These are phyloP conservation scores for Penicillium corylophilum DNA, from an alignment of 2,329 filamentous ascomycete genomes.

Conservation along the genomic window DNA sequence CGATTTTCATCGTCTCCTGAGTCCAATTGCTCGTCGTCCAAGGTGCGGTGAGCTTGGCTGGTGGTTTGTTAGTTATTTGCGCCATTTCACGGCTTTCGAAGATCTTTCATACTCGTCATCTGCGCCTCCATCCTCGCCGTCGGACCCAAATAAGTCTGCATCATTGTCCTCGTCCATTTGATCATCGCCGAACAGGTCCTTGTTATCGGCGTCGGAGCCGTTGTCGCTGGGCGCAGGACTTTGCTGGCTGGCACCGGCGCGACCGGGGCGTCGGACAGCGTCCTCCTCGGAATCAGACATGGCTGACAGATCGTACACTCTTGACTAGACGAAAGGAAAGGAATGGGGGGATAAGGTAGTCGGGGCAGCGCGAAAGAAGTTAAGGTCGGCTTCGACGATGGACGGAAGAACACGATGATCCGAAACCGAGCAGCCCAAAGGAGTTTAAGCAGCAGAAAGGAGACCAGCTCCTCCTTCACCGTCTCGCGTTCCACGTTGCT, in stretches of 20 bases:
- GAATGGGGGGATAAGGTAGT: neutral
- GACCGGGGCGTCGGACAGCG: constrained; percentile 36
- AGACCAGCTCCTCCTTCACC: constrained; percentile 11
- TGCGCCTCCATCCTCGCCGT: constrained; percentile 42
- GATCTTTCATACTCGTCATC: constrained; percentile 33
- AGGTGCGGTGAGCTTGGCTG: constrained; percentile 43
- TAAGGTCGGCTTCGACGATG: neutral
- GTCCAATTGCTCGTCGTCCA: constrained; percentile 63
- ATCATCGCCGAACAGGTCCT: constrained; percentile 6
- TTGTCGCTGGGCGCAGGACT: constrained; percentile 31
- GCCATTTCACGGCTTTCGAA: neutral
- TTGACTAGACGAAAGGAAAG: neutral
- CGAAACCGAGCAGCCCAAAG: constrained; percentile 18
- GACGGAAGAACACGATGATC: constrained; percentile 24
- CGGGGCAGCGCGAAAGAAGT: neutral
- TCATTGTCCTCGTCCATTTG: constrained; percentile 38
- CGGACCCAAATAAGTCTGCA: constrained; percentile 49
- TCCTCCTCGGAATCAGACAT: constrained; percentile 45
- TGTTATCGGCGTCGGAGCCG: constrained; percentile 16
- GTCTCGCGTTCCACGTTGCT: constrained; percentile 8
- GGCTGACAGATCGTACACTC: neutral
- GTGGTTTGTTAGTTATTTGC: constrained; percentile 14
- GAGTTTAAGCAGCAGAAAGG: constrained; percentile 22
- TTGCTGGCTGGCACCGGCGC: constrained; percentile 22
- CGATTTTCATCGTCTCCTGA: constrained; percentile 62